Conservation (phyloP, 345 rosid species). For the Schrenkiella parvula region DNA sequence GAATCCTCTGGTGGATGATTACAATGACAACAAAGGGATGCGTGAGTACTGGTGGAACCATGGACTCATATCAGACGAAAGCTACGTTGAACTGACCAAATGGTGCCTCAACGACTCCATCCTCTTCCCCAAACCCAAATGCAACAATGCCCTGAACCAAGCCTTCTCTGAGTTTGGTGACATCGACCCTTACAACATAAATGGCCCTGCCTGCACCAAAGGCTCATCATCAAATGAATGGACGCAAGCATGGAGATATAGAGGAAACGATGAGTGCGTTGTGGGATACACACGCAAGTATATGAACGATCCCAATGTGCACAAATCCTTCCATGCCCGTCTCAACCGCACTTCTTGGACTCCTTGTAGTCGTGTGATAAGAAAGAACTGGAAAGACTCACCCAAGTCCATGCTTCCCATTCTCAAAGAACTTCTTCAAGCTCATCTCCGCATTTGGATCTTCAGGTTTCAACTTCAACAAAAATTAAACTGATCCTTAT, state of each 20-base stretch:
- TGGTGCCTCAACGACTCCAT: slow-evolving; percentile 34
- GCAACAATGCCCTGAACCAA: slow-evolving; percentile 35
- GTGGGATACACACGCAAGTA: slow-evolving; percentile 36
- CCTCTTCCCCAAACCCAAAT: slow-evolving; percentile 51
- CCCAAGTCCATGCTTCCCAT: slow-evolving; percentile 78
- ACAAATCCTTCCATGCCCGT: slow-evolving; percentile 67
- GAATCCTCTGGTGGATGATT: slow-evolving; percentile 24
- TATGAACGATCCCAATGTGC: slow-evolving; percentile 58
- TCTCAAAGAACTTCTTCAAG: slow-evolving; percentile 53
- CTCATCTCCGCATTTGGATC: slow-evolving; percentile 75
- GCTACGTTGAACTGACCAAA: slow-evolving; percentile 27
- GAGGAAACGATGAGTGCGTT: slow-evolving; percentile 78
- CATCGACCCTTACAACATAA: slow-evolving; percentile 51
- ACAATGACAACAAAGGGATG: slow-evolving; percentile 30
- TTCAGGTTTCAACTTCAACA: too few species aligned
- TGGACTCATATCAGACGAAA: slow-evolving; percentile 28
- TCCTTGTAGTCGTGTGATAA: slow-evolving; percentile 37
- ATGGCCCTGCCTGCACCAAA: slow-evolving; percentile 42
- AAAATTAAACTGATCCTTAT: neutral
- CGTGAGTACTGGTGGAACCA: slow-evolving; percentile 34
- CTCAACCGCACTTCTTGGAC: slow-evolving; percentile 26
- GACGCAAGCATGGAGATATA: slow-evolving; percentile 55
- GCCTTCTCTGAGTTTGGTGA: slow-evolving; percentile 46
- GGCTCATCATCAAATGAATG: slow-evolving; percentile 14
- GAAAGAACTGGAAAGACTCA: slow-evolving; percentile 65